These are phyloP conservation scores for Boehmeria nivea DNA, from an alignment of 306 rosid genomes.

Conservation along the genomic window DNA sequence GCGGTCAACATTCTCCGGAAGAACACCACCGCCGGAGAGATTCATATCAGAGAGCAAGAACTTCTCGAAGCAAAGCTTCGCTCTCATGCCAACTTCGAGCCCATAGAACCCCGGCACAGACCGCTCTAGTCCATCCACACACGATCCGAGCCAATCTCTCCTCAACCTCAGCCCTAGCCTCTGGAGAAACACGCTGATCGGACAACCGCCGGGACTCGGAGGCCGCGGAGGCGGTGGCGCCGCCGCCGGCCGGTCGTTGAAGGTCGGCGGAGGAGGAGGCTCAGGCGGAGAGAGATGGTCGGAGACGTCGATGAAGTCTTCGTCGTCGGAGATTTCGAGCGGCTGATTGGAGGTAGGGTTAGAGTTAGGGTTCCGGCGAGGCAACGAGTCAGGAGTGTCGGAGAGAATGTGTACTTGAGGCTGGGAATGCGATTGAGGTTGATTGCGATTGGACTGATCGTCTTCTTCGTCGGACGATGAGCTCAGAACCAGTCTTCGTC, in stretches of 20 bases:
- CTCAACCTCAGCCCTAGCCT: conserved; percentile 49
- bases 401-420: not conserved
- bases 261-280: conserved; percentile 36
- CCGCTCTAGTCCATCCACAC: conserved; percentile 39
- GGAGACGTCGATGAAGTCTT: conserved; percentile 55
- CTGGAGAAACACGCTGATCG: conserved; percentile 45
- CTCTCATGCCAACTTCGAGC: conserved; percentile 44
- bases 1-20: conserved; percentile 59
- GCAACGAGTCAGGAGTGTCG: not conserved
- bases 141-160: conserved; percentile 55
- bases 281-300: conserved; percentile 44
- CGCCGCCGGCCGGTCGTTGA: no score
- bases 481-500: conserved; percentile 57
- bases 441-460: conserved; percentile 5
- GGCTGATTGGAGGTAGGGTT: conserved; percentile 29
- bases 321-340: conserved; percentile 50
- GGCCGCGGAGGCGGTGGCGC: conserved; percentile 2
- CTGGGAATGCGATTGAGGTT: not conserved
- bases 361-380: not conserved
- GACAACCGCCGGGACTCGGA: conserved; percentile 26
- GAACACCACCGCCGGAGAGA: conserved; percentile 50
- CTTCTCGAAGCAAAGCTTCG: conserved; percentile 71
- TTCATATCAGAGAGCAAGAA: conserved; percentile 68
- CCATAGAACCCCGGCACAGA: conserved; percentile 35
- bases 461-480: conserved; percentile 50